These are phyloP conservation scores for Danielia reshetovae DNA, from an alignment of 805 yeast genomes.

Conservation along the genomic window DNA sequence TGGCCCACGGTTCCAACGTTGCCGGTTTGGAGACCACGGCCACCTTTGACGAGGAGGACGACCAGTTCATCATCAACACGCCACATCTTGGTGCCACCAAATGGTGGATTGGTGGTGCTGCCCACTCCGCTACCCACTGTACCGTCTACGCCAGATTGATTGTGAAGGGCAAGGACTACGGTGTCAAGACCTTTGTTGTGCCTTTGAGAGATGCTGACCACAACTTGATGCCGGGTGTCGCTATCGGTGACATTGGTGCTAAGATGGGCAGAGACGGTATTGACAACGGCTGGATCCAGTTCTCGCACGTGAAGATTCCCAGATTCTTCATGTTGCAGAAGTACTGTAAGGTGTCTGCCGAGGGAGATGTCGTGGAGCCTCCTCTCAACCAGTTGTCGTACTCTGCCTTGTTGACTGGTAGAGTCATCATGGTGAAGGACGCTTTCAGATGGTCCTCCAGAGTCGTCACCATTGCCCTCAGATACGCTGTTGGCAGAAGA, in stretches of 20 bases:
- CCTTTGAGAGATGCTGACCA: constrained; percentile 79
- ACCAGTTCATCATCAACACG: constrained; percentile 73
- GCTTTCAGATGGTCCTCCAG: constrained; percentile 78
- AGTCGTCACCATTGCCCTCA: constrained; percentile 75
- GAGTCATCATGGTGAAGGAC: constrained; percentile 87
- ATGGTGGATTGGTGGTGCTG: constrained; percentile 99
- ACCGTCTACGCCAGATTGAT: constrained; percentile 82
- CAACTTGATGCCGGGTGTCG: constrained; percentile 70
- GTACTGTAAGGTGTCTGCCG: constrained; percentile 65
- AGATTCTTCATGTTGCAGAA: constrained; percentile 77
- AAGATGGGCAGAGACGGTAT: constrained; percentile 97
- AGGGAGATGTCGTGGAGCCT: constrained; percentile 70
- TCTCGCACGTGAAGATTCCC: constrained; percentile 78
- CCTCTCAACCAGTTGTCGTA: constrained; percentile 87
- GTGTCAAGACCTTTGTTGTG: constrained; percentile 88
- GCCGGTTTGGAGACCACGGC: constrained; percentile 94
- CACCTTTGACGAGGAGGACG: constrained; percentile 59
- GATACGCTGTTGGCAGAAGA: constrained; percentile 87
- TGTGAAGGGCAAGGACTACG: constrained; percentile 80
- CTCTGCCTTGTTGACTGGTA: constrained; percentile 81
- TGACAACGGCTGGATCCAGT: constrained; percentile 97
- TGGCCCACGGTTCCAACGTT: constrained; percentile 73
- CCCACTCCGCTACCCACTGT: constrained; percentile 86
- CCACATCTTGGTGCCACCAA: constrained; percentile 92
- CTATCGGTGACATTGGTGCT: constrained; percentile 88